Percentiles rank a stretch among this genome's conserved stretches.
Conservation (phyloP, 148 eudicot genomes). For the Suaeda aralocaspica region DNA sequence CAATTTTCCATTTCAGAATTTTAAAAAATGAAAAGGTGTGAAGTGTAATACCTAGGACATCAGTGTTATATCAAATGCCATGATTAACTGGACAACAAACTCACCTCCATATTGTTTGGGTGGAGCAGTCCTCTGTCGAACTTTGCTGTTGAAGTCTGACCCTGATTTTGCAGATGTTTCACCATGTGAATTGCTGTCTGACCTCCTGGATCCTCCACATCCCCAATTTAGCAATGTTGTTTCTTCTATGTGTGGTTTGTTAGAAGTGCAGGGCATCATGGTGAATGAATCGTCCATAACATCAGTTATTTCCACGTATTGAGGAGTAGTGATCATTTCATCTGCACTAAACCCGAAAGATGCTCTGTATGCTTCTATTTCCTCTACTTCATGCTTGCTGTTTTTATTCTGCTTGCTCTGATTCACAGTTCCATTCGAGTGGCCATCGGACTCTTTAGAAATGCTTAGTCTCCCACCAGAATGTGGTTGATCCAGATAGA, state of each 20-base stretch:
- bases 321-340: conserved; percentile 80
- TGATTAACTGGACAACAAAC: conserved; percentile 16
- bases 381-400: conserved; percentile 79
- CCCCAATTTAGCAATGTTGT: conserved; percentile 31
- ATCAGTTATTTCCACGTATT: conserved; percentile 88
- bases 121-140: conserved; percentile 22
- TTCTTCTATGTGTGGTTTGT: conserved; percentile 42
- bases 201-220: conserved; percentile 33
- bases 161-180: conserved; percentile 35
- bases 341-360: conserved; percentile 99
- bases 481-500: conserved; percentile 79
- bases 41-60: neutral
- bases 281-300: conserved; percentile 74
- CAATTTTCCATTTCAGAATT: neutral
- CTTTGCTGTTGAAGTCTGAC: conserved; percentile 27
- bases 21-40: neutral
- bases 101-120: conserved; percentile 49
- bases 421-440: conserved; percentile 52
- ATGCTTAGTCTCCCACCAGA: conserved; percentile 89
- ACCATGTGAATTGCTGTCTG: conserved; percentile 27
- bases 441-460: conserved; percentile 74
- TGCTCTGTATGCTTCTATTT: conserved; percentile 93
- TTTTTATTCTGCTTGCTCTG: conserved; percentile 66
- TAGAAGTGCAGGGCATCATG: conserved; percentile 53
- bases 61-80: neutral